Evolutionary conservation across 176 grass and related monocot species (phyloP), one percentile per base, ranked within the genome.

Genomic region (Tillandsia leiboldiana): DNA sequence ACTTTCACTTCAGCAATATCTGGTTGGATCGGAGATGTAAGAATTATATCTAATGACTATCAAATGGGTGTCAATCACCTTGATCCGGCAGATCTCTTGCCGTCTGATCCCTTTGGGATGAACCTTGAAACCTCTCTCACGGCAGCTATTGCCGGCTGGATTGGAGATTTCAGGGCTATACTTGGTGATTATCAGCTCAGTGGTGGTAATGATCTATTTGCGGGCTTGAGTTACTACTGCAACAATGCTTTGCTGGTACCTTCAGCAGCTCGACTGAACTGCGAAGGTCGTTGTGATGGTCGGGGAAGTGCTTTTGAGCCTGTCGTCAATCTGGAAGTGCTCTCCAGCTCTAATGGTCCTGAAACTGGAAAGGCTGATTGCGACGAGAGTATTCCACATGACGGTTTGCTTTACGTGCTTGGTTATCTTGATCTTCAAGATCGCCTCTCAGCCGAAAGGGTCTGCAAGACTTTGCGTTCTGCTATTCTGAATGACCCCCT

Each of bases 71-170:
- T 15, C 49, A 15, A 8, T 42, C 75, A 83, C 51, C 51, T 62
- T 15, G 87, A 90, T 51, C 83, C 81, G 1, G 91, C 69, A 20
- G 66, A 77, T 48, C 73, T 75, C 56, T 72, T 96, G 67, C 91
- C 91, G 8, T 62, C 51, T 0, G 91, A 96, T 28, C 91, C 91
- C 23, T 96, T 90, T 1, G 91, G 69, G 56, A 96, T 96, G 91
- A 82, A 90, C 26, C 51, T 90, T 42, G 70, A 80, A 70, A 78
- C 71, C 63, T 73, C 84, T 0, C 47, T 83, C 49, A 86, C 69
- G 0, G 76, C 83, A 0, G 76, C 78, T 0, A 74, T 96, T 26
- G 87, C 83, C 33, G 78, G 68, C 50, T 85, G 72, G 81, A 73
- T 85, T 0, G 78, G 17, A 10, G 79, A 86, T 63, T 56, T 76